Evolutionary conservation across 2,329 filamentous ascomycete genomes (phyloP).

Genomic region (Fusarium sp.): DNA sequence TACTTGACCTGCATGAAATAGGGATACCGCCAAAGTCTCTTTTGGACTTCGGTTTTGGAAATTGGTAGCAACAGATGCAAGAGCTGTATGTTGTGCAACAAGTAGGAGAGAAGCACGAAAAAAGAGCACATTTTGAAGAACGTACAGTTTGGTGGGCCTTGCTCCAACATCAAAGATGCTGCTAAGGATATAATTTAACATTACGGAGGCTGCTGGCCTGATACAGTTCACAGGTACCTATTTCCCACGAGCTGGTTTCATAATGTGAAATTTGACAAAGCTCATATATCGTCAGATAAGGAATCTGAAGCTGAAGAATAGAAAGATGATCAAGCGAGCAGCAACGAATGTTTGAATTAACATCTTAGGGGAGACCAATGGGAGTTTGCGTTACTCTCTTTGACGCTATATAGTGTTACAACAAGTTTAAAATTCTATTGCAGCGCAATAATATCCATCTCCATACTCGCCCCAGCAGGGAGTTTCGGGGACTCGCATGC

Average conservation of each 20-base stretch:
- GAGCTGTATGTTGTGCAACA: neutral
- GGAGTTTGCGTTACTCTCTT: neutral
- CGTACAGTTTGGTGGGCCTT: neutral
- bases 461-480: slow-evolving; percentile 25
- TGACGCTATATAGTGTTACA: too few relatives aligned
- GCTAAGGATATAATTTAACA: too few relatives aligned
- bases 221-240: neutral
- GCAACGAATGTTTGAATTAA: neutral
- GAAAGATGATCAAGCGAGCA: neutral
- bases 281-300: too few relatives aligned
- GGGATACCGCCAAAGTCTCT: neutral
- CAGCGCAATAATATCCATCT: slow-evolving; percentile 34
- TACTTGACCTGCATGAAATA: neutral
- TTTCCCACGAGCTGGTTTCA: neutral
- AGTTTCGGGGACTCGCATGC: slow-evolving; percentile 22
- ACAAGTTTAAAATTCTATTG: neutral
- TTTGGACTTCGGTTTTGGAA: neutral
- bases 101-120: neutral
- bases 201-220: neutral
- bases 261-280: neutral
- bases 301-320: neutral
- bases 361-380: neutral
- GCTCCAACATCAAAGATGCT: too few relatives aligned
- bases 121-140: neutral
- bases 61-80: neutral